These are phyloP conservation scores for Ascosphaera aggregata DNA, from an alignment of 2,329 filamentous ascomycete genomes.

Conservation along the genomic window DNA sequence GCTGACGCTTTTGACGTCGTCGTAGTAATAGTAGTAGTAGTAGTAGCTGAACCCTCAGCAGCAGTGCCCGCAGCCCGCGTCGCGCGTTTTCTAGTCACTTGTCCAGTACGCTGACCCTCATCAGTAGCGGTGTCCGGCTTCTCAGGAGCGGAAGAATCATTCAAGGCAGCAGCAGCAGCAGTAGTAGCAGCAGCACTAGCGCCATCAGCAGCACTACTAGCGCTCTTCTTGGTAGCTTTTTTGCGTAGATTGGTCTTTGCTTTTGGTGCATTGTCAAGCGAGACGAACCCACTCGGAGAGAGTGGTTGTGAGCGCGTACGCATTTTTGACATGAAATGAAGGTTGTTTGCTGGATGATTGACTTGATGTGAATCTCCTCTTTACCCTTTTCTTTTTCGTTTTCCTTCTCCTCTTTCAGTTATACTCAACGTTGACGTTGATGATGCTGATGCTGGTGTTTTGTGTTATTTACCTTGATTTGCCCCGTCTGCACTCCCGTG, in stretches of 20 bases:
- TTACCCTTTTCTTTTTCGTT: background rate
- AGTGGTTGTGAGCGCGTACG: conserved; percentile 17
- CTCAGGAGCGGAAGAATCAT: too few relatives aligned
- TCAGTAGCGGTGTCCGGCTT: too few relatives aligned
- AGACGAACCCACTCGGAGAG: conserved; percentile 13
- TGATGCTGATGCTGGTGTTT: background rate
- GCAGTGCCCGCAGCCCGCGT: conserved; percentile 6
- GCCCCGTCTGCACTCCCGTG: too few relatives aligned
- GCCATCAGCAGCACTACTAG: too few relatives aligned
- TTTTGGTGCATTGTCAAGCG: conserved; percentile 9
- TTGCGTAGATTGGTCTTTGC: conserved; percentile 6
- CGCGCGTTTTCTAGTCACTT: conserved; percentile 2
- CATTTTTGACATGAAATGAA: too few relatives aligned
- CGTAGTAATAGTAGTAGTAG: conserved; percentile 4
- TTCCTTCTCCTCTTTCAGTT: background rate
- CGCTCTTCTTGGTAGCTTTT: conserved; percentile 7
- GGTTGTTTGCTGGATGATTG: conserved; percentile 3
- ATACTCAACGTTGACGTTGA: background rate
- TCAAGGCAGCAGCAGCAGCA: too few relatives aligned
- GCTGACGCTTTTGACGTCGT: conserved; percentile 2
- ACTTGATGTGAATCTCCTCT: background rate
- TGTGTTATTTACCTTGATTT: too few relatives aligned
- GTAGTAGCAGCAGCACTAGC: too few relatives aligned
- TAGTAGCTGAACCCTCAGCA: conserved; percentile 5
- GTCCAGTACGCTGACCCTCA: too few relatives aligned